Evolutionary conservation across 176 grass and related monocot genomes (phyloP).

Genomic region (Hsuehochloa calcarea): DNA sequence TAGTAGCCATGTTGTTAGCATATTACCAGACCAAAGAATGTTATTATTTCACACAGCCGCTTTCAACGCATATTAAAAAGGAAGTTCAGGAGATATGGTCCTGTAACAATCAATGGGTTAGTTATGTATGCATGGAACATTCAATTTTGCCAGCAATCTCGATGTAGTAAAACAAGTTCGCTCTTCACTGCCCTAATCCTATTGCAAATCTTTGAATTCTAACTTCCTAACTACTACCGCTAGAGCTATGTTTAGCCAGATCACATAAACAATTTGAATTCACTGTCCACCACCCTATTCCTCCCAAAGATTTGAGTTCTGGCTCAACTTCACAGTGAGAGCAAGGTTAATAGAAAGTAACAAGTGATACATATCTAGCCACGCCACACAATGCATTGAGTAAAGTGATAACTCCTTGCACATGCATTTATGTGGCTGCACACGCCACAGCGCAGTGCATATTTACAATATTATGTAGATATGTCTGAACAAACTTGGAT

Average conservation of each 20-base stretch:
- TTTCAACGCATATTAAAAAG: background rate
- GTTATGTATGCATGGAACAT: background rate
- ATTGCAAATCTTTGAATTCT: background rate
- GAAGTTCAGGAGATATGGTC: background rate
- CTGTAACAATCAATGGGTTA: background rate
- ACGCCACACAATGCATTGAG: background rate
- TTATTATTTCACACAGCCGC: background rate
- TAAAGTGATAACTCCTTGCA: background rate
- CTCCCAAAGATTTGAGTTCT: background rate
- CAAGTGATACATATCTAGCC: background rate
- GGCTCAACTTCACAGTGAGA: background rate
- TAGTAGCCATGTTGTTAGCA: background rate
- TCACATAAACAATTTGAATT: background rate
- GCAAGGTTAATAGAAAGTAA: background rate
- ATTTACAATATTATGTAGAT: background rate
- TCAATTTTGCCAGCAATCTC: background rate
- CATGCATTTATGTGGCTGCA: background rate
- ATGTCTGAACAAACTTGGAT: background rate
- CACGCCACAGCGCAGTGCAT: background rate
- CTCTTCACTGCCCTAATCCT: too few relatives aligned
- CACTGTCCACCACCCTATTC: background rate
- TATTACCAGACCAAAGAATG: background rate
- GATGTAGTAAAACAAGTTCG: background rate
- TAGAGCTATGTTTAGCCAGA: background rate
- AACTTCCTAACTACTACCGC: background rate